Conservation (phyloP, 2,329 filamentous ascomycete species). For the Aspergillus versicolor region DNA sequence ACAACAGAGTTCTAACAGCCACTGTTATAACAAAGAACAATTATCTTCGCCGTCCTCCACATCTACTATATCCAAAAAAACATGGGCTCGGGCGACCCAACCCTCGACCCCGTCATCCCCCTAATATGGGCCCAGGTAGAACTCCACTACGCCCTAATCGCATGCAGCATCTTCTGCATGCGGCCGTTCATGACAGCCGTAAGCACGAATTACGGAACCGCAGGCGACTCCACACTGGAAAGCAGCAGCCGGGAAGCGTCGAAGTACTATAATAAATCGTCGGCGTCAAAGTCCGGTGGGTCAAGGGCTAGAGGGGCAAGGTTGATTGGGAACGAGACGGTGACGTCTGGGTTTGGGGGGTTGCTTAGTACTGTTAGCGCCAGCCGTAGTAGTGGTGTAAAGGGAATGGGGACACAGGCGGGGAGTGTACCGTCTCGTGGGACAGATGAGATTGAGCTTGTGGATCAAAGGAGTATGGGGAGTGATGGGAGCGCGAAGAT, state of each 20-base stretch:
- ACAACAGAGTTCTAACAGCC: neutral
- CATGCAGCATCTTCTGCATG: slow-evolving; percentile 39
- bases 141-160: slow-evolving; percentile 36
- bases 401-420: neutral
- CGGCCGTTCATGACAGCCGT: slow-evolving; percentile 38
- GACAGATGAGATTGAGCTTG: slow-evolving; percentile 14
- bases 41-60: slow-evolving; percentile 38
- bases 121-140: slow-evolving; percentile 39
- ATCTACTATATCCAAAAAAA: slow-evolving; percentile 31
- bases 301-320: neutral
- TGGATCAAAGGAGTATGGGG: slow-evolving; percentile 5
- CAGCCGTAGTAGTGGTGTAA: neutral
- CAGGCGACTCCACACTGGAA: slow-evolving; percentile 31
- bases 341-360: neutral
- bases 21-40: slow-evolving; percentile 16
- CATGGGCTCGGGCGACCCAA: slow-evolving; percentile 34
- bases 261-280: slow-evolving; percentile 6
- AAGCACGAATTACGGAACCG: slow-evolving; percentile 37
- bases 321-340: neutral
- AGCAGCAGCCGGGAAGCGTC: slow-evolving; percentile 23
- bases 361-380: neutral
- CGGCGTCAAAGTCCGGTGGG: slow-evolving; percentile 17
- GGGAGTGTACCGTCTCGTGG: neutral
- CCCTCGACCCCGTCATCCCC: slow-evolving; percentile 33
- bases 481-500: slow-evolving; percentile 24